Percentiles rank a stretch among this genome's conserved stretches.
Conservation (phyloP, 2,329 filamentous ascomycete genomes). For the Ceratocystis ficicola region DNA sequence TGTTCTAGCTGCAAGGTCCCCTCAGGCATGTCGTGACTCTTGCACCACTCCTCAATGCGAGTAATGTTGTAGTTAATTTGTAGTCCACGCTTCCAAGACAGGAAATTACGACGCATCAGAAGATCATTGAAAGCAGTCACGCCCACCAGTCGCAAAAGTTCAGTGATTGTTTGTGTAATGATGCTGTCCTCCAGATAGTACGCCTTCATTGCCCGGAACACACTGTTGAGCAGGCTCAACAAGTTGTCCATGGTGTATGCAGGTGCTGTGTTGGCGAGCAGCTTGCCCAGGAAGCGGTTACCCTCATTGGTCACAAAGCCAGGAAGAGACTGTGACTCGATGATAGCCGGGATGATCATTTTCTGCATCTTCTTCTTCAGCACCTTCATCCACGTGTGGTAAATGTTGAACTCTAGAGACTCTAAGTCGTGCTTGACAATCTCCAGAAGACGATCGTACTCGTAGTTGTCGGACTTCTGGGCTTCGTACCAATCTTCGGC, state of each 20-base stretch:
- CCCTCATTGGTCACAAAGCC: conserved; percentile 98
- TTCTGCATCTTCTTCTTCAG: conserved; percentile 98
- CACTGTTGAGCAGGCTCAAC: conserved; percentile 86
- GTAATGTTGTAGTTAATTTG: conserved; percentile 99
- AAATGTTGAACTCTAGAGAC: conserved; percentile 98
- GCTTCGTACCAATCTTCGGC: conserved; percentile 99
- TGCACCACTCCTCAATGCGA: conserved; percentile 98
- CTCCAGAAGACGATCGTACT: conserved; percentile 92
- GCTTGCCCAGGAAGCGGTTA: conserved; percentile 94
- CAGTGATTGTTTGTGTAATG: conserved; percentile 88
- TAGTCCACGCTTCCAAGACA: conserved; percentile 96
- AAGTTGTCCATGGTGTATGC: conserved; percentile 99
- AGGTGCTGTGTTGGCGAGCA: conserved; percentile 76
- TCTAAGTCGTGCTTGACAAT: conserved; percentile 99
- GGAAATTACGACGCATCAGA: conserved; percentile 93
- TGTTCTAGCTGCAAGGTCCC: conserved; percentile 95
- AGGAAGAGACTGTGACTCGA: conserved; percentile 94
- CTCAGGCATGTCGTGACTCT: conserved; percentile 99
- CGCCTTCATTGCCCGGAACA: conserved; percentile 97
- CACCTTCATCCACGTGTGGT: conserved; percentile 99
- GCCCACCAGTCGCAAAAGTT: conserved; percentile 82
- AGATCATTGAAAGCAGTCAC: conserved; percentile 98
- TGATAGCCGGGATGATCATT: conserved; percentile 99
- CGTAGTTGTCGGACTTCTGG: conserved; percentile 98
- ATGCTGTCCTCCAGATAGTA: conserved; percentile 96